Percentiles rank a stretch among this genome's conserved stretches.
phyloP scores from a whole-genome alignment of 1,284 basidiomycete genomes.

The Coniferiporia sulphurascens region DNA sequence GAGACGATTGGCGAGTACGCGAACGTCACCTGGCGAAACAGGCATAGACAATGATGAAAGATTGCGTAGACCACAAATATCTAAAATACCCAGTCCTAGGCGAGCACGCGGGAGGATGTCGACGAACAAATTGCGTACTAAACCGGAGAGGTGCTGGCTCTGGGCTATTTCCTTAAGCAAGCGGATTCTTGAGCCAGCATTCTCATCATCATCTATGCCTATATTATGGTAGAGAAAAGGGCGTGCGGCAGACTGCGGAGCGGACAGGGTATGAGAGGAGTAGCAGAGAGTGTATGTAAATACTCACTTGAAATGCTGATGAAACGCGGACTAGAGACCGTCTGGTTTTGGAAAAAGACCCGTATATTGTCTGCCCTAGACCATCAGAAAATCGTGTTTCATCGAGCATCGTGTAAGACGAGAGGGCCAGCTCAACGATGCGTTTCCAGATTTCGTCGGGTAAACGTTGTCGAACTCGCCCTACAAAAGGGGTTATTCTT shows the following conservation, averaged over 20 bases:
- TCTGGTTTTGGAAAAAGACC: not conserved
- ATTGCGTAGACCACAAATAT: not conserved
- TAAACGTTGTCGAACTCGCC: not conserved
- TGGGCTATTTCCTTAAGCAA: not conserved
- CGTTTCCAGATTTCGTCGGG: not conserved
- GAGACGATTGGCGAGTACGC: not conserved
- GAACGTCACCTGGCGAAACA: not conserved
- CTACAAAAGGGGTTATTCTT: not conserved
- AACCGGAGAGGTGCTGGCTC: too few species aligned
- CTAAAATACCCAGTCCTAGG: not conserved
- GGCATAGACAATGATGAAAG: not conserved
- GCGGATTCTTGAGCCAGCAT: not conserved
- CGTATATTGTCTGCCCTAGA: not conserved
- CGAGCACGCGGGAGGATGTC: not conserved
- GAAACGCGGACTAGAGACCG: not conserved
- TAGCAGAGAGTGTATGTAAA: too few species aligned
- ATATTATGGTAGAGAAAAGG: not conserved
- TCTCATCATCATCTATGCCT: not conserved
- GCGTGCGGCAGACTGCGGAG: not conserved
- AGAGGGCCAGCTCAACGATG: not conserved
- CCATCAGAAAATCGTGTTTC: slow-evolving; percentile 2
- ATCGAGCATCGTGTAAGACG: not conserved
- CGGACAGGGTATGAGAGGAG: too few species aligned
- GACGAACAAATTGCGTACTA: not conserved
- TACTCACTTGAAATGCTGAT: not conserved